A percentile compares a stretch with the other conserved stretches of the same genome.
These are phyloP conservation scores for Setaria viridis DNA, from an alignment of 202 grass and related monocot species.

Conservation along the genomic window DNA sequence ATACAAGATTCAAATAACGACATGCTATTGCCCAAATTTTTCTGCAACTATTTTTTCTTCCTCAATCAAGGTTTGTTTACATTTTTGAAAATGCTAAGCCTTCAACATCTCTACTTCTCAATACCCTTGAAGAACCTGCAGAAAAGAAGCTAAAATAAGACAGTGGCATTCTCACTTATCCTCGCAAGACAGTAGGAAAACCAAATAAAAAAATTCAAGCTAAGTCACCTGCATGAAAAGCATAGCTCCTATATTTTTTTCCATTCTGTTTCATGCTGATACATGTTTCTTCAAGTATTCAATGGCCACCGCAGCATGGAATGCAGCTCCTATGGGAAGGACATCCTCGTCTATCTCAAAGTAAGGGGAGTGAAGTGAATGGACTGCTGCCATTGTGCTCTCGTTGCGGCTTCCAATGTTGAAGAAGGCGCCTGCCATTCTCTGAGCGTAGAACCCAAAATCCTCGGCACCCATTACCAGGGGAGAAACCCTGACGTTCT, in stretches of 20 bases:
- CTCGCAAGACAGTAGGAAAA: background rate
- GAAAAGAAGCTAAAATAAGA: background rate
- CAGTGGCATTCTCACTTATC: background rate
- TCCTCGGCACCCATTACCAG: slow-evolving; percentile 60
- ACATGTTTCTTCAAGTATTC: slow-evolving; percentile 54
- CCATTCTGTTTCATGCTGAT: background rate
- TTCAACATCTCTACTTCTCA: background rate
- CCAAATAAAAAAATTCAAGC: background rate
- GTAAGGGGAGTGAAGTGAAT: slow-evolving; percentile 55
- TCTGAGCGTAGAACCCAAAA: slow-evolving; percentile 70
- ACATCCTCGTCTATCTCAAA: slow-evolving; percentile 61
- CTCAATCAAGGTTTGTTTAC: background rate
- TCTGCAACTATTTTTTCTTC: background rate
- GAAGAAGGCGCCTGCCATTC: slow-evolving; percentile 57
- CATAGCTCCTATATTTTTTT: background rate
- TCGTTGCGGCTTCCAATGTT: slow-evolving; percentile 56
- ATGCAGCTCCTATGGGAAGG: slow-evolving; percentile 59
- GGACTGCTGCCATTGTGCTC: background rate
- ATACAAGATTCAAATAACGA: background rate
- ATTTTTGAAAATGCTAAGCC: background rate
- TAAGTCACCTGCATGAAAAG: background rate
- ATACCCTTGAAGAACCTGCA: background rate
- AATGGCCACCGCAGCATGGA: slow-evolving; percentile 65
- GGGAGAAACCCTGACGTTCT: slow-evolving; percentile 28
- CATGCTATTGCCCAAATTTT: background rate